Conservation (phyloP, 768 basidiomycete genomes). For the Austroboletus eburneus region DNA sequence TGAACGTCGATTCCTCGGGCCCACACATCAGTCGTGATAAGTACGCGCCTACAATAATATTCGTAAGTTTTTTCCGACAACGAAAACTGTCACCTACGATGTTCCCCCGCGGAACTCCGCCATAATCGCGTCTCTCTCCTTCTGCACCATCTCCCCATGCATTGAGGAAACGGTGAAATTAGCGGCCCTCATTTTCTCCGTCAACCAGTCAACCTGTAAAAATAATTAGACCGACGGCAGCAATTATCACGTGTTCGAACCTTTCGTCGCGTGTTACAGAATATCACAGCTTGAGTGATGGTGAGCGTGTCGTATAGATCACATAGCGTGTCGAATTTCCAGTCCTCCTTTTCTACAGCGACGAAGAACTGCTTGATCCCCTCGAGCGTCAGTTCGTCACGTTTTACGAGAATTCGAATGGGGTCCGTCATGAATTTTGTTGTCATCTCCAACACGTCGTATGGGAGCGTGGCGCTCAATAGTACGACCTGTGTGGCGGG, state of each 20-base stretch:
- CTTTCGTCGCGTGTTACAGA: constrained; percentile 98
- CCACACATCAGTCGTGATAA: constrained; percentile 97
- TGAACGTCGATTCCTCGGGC: constrained; percentile 98
- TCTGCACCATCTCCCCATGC: constrained; percentile 96
- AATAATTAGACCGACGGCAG: constrained; percentile 7
- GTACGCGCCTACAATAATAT: constrained; percentile 62
- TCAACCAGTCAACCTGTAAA: constrained; percentile 89
- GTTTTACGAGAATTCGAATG: constrained; percentile 96
- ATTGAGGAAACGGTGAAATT: constrained; percentile 97
- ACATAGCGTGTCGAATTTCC: constrained; percentile 98
- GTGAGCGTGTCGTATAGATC: constrained; percentile 98
- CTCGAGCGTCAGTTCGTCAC: constrained; percentile 97
- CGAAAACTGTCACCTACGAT: constrained; percentile 51
- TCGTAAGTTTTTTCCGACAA: constrained; percentile 6
- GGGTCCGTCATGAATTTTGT: constrained; percentile 99
- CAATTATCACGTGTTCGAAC: constrained; percentile 36
- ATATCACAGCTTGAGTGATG: constrained; percentile 98
- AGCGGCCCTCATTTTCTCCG: constrained; percentile 98
- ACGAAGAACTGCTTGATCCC: constrained; percentile 97
- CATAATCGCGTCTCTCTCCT: constrained; percentile 95
- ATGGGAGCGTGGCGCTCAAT: constrained; percentile 92
- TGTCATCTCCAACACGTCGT: constrained; percentile 98
- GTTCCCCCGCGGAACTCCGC: constrained; percentile 92
- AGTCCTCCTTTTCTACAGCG: constrained; percentile 98
- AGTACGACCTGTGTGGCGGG: constrained; percentile 97